Evolutionary conservation across 2,329 filamentous ascomycete species (phyloP), one percentile per base, ranked within the genome.

Genomic region (Arthrobotrys sinensis): DNA sequence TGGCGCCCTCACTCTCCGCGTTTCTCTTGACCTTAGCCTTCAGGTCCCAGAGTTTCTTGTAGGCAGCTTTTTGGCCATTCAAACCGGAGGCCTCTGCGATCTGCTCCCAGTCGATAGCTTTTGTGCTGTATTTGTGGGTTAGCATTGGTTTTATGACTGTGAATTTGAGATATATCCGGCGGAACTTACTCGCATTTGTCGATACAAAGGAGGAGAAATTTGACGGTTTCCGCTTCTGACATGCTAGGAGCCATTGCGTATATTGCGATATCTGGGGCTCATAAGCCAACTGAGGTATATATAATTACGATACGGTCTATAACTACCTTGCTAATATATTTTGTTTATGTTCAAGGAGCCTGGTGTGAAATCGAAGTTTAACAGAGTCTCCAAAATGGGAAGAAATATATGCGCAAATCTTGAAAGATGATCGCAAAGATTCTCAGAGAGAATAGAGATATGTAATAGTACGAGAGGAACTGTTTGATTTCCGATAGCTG

Each of bases 171-270:
- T 14, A 32, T 36, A 36, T 28, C 24, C 4, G 24, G 24, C 24
- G 24, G 32, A 11, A 77, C 73, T 53, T 71, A 77, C 73, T 77
- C 73, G 73, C 73, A 77, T 53, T 77, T 77, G 1, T 77, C 73
- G 45, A 77, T 36, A n/a, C 73, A 77, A 1, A 77, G 52, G 11
- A 77, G 38, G 2, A 77, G 43, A n/a, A 77, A 77, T 10, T 55
- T 63, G 14, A 77, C 38, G 6, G 73, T 77, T 19, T 77, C 73
- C 12, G 55, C 28, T 16, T 77, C 73, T 14, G 11, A 38, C 63
- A 67, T 57, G 3, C n/a, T 24, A 28, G 73, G 66, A n/a, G 73
- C 48, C 73, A 77, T 77, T 53, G 66, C 67, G 34, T 10, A 12
- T 7, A 21, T 4, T 32, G 21, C 19, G 19, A 55, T 60, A 12